Evolutionary conservation across 2,329 filamentous ascomycete species (phyloP), one percentile per base, ranked within the genome.

Genomic region (Moelleriella libera): DNA sequence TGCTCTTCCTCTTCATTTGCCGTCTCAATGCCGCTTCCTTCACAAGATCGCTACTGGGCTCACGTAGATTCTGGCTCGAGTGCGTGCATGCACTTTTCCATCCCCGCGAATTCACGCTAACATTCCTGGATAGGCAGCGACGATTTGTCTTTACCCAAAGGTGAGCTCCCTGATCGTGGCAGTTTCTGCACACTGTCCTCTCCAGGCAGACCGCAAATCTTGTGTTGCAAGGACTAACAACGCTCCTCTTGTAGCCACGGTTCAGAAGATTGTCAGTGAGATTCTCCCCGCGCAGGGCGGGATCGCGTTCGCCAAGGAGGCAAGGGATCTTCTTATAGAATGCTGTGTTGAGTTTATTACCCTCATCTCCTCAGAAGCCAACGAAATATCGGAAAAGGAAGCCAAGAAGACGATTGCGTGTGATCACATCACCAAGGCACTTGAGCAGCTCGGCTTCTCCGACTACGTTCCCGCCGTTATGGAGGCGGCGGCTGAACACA

Each of bases 261-360:
- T 83, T n/a, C 79, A 83, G 58, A 83, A 83, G 68, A 98, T 98
- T 54, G 90, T 98, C 56, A 83, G 83, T 49, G 92, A 98, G 65
- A 96, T 98, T 58, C 76, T 98, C 1, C 82, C 88, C 2, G 70
- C 83, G 0, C 79, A 83, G 45, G 68, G 65, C 11, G 87, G 88
- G 45, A 78, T 94, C 52, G 83, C 85, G 2, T 97, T 97, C 62
- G 87, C 89, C 42, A 96, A 95, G 64, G 92, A 98, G 58, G 89
- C 90, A 10, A 83, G 92, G 50, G 92, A 98, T 61, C 75, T 97
- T 3, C 75, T 98, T 46, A 98, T 98, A 59, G 92, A 97, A 70
- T 97, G 92, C 70, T 98, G 92, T 61, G 90, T 98, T 59, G 92
- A 98, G 66, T 98, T 98, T 66, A 96, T 98, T 65, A 97, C 92